Evolutionary conservation across 2,329 filamentous ascomycete genomes (phyloP), one percentile per base, ranked within the genome.

Genomic region (Venturia nashicola): DNA sequence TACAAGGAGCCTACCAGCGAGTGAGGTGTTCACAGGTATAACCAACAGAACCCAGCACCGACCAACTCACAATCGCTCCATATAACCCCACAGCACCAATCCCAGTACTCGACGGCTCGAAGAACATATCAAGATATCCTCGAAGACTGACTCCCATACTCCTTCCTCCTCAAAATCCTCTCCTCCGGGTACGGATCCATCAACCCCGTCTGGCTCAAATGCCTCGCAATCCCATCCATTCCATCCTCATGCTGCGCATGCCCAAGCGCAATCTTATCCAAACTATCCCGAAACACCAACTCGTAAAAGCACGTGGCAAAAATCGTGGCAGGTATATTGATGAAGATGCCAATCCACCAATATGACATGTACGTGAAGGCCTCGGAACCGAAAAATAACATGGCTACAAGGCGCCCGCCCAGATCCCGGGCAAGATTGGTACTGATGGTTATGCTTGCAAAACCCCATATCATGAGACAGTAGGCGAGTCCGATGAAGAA

Each of bases 341-440:
- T 80, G 8, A 85, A 71, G 46, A 85, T 78, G 0, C 76, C 73
- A 59, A 85, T 83, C 71, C 81, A 81, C 5, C 76, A 72, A 68
- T 83, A 84, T 34, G 71, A 71, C 48, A 76, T 68, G 71, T 75
- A 76, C 14, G 72, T 71, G 68, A 82, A 83, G 5, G 77, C 79
- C 65, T 82, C 79, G 12, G 75, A 69, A 61, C 80, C 80, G 67
- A 76, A 83, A 71, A 84, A 84, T 65, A 84, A 84, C n/a, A 80
- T 80, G 7, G 80, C 82, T 1, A 85, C 82, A 34, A 85, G 79
- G n/a, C 83, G 78, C 1, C 81, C 80, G n/a, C 83, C 83, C 14
- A 85, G 73, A 68, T 85, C 83, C 68, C 82, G 74, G 12, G 83
- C 83, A 42, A 83, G 70, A 70, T 86, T 86, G 16, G 82, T 83